These are phyloP conservation scores for Cladosporium sp. DNA, from an alignment of 2,329 filamentous ascomycete genomes.

Conservation along the genomic window DNA sequence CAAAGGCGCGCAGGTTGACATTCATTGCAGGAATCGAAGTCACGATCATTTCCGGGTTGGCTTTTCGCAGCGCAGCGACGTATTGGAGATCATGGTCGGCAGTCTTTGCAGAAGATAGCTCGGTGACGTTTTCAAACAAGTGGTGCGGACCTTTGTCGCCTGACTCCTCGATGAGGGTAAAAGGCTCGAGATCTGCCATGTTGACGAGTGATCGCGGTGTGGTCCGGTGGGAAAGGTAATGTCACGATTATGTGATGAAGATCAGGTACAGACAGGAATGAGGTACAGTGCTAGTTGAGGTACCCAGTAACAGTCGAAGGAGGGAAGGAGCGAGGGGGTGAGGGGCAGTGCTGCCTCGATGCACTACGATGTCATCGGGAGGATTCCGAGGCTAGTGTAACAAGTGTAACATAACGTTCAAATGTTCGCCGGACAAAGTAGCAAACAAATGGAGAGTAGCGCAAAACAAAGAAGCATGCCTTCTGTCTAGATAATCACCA, in stretches of 20 bases:
- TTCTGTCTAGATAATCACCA: neutral
- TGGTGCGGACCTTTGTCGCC: constrained; percentile 23
- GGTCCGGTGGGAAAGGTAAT: neutral
- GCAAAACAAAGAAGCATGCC: neutral
- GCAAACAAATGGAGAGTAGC: neutral
- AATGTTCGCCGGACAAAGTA: neutral
- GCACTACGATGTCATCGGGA: constrained; percentile 9
- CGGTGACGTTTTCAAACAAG: constrained; percentile 40
- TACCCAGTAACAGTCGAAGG: neutral
- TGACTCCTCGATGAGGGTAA: constrained; percentile 35
- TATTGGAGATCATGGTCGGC: constrained; percentile 45
- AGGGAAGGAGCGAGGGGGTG: neutral
- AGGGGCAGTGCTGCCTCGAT: constrained; percentile 13
- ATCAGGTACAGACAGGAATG: neutral
- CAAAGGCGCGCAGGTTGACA: constrained; percentile 43
- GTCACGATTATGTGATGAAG: neutral
- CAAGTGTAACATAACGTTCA: neutral
- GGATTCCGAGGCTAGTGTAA: constrained; percentile 5
- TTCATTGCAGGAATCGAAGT: constrained; percentile 41
- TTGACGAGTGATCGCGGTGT: neutral
- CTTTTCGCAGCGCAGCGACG: constrained; percentile 37
- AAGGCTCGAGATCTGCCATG: constrained; percentile 30
- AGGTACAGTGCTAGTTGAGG: neutral
- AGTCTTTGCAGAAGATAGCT: constrained; percentile 38
- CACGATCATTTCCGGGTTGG: constrained; percentile 41